Conservation (phyloP, 2,329 filamentous ascomycete species). For the Colletotrichum cuscutae region DNA sequence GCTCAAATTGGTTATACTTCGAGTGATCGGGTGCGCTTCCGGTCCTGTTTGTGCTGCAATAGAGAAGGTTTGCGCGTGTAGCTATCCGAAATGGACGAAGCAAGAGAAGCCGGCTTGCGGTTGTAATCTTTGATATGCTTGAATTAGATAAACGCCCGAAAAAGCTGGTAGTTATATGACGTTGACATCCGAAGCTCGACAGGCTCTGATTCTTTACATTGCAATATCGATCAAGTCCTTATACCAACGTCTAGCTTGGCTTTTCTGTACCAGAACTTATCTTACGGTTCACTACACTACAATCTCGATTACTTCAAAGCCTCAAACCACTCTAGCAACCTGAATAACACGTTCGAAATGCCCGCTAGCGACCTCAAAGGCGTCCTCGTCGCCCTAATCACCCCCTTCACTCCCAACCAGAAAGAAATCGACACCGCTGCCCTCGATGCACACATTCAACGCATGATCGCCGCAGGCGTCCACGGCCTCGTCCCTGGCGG, state of each 20-base stretch:
- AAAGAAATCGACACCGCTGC: conserved; percentile 50
- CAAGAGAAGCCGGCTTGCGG: background rate
- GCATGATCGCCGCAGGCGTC: conserved; percentile 54
- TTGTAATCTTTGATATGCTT: background rate
- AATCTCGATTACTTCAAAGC: no score
- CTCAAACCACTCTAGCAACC: no score
- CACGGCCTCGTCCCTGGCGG: conserved; percentile 62
- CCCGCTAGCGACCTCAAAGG: conserved; percentile 44
- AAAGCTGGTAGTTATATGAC: background rate
- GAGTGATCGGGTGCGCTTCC: background rate
- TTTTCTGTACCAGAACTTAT: no score
- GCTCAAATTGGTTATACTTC: background rate
- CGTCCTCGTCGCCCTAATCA: conserved; percentile 60
- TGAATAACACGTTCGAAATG: background rate
- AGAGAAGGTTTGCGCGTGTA: background rate
- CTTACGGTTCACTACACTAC: no score
- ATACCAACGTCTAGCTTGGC: no score
- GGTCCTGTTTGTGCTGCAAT: background rate
- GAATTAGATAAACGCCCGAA: background rate
- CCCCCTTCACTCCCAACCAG: conserved; percentile 56
- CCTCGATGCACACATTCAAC: conserved; percentile 56
- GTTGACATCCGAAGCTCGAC: background rate
- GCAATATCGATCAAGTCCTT: no score
- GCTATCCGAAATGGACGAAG: background rate
- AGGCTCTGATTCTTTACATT: no score